A percentile compares a stretch with the other conserved stretches of the same genome.
Conservation (phyloP, 495 filamentous ascomycete species). For the Xanthoparmelia taractica region DNA sequence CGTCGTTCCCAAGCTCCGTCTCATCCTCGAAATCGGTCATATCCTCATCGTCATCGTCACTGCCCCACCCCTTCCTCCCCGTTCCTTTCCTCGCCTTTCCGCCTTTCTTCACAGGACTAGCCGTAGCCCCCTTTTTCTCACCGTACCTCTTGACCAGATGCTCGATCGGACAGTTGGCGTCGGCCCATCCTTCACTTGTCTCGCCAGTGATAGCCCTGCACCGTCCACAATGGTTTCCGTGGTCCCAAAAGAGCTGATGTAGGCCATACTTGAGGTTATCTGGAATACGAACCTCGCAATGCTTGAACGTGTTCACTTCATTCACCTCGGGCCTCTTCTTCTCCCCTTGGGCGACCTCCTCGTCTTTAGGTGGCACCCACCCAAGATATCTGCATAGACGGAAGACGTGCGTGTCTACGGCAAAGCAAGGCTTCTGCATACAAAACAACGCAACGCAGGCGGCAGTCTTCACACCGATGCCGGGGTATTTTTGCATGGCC, state of each 20-base stretch:
- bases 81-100: slow-evolving; percentile 6
- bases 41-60: slow-evolving; percentile 14
- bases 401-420: slow-evolving; percentile 80
- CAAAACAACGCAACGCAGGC: slow-evolving; percentile 80
- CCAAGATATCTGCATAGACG: slow-evolving; percentile 76
- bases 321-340: slow-evolving; percentile 53
- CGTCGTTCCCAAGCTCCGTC: slow-evolving; percentile 2
- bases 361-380: slow-evolving; percentile 58
- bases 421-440: slow-evolving; percentile 67
- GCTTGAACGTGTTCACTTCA: slow-evolving; percentile 55
- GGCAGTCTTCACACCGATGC: slow-evolving; percentile 87
- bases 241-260: slow-evolving; percentile 78
- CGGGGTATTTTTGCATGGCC: slow-evolving; percentile 66
- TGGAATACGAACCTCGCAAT: slow-evolving; percentile 74
- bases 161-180: slow-evolving; percentile 44
- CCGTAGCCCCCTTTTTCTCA: slow-evolving; percentile 31
- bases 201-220: slow-evolving; percentile 56
- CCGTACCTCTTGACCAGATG: slow-evolving; percentile 42
- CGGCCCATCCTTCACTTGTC: slow-evolving; percentile 38
- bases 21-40: slow-evolving; percentile 9
- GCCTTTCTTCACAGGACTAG: slow-evolving; percentile 9
- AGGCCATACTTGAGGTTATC: slow-evolving; percentile 82
- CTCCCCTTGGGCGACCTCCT: slow-evolving; percentile 19
- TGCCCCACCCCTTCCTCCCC: slow-evolving; percentile 9
- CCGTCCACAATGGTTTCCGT: slow-evolving; percentile 72